Base-by-base conservation (phyloP, 805 yeast genomes). In the Candida broadrunensis region DNA sequence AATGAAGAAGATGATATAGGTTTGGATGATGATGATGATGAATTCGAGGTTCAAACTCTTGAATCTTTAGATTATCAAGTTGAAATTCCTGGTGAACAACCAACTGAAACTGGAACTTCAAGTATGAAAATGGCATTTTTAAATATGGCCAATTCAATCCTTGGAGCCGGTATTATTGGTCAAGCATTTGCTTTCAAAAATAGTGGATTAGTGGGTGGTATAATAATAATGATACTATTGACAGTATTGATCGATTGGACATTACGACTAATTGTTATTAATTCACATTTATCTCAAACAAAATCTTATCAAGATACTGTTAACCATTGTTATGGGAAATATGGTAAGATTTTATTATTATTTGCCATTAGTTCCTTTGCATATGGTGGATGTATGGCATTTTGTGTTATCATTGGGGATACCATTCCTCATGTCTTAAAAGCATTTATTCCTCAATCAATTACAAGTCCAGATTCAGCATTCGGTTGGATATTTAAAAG, bases 131-230 rank as follows among this genome's bases (percentile, higher is more conserved):
- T 85, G 88, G 97, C 97, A 4, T 89, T 90, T 55, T 86, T 90
- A 95, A 91, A 91, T 62, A 89, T 90, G 96, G 95, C 97, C 8
- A 90, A 90, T 61, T 84, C 95, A 15, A 91, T 91, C 45, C 71
- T 91, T 5, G 98, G 98, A 0, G 97, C 98, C 0, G 98, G 98
- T 6, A 87, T 91, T 39, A 88, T 91, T 24, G 96, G 97, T 1
- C 95, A 89, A 48, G 95, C 98, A 2, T 85, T 82, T 48, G 97
- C 97, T 0, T 79, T 90, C 53, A 70, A 75, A 35, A 87, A 89
- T 52, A 75, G 87, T 15, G 98, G 98, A 0, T 60, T 91, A 3
- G 43, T 82, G 0, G 88, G 91, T 0, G 95, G 96, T 3, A 54
- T 83, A 1, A 17, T 88, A 2, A 72, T 81, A 5, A 71, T 88